Evolutionary conservation across 495 filamentous ascomycete genomes (phyloP), one percentile per base, ranked within the genome.

Genomic region (Hypomontagnella submonticulosa): DNA sequence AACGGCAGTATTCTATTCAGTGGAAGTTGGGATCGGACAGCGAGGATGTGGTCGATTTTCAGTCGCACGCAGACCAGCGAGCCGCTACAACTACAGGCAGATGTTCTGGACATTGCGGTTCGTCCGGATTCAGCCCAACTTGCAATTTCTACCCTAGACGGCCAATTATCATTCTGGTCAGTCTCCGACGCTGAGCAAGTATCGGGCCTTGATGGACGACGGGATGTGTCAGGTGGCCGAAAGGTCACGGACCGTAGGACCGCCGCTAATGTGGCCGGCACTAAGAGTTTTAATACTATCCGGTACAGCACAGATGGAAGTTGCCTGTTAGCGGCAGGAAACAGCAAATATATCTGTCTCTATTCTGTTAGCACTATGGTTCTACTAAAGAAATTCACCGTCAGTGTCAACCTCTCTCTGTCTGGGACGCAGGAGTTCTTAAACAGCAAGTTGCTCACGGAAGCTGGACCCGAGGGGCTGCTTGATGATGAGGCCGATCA

Each of bases 341-440:
- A 93, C 76, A 97, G 92, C 85, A 99, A 97, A 78, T 97, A 92
- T 71, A 96, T 99, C 27, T 98, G 96, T 71, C 80, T 99, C 53
- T 99, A 99, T 75, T 92, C 95, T 48, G 91, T 95, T 18, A 84
- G 84, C 41, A 94, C 93, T 3, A 92, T 93, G 69, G 90, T 91
- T 3, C 80, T 99, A n/a, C 78, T 97, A 54, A 96, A 94, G 68
- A 97, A 97, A 65, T 98, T 88, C 71, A 97, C 93, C 0, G 92
- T 97, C 57, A 95, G 91, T 40, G 86, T 96, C 73, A 99, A 99
- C 74, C 83, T 96, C 2, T 94, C 93, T 12, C 82, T 99, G 4
- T 93, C 97, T 20, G 95, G 95, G 9, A 98, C 96, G 1, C 94
- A 97, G 69, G 95, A 98, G 76, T 95, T 93, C 79, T 85, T 99